Evolutionary conservation across 352 stramenopile genomes (phyloP), one percentile per base, ranked within the genome.

Genomic region (Globisporangium paroecandrum): DNA sequence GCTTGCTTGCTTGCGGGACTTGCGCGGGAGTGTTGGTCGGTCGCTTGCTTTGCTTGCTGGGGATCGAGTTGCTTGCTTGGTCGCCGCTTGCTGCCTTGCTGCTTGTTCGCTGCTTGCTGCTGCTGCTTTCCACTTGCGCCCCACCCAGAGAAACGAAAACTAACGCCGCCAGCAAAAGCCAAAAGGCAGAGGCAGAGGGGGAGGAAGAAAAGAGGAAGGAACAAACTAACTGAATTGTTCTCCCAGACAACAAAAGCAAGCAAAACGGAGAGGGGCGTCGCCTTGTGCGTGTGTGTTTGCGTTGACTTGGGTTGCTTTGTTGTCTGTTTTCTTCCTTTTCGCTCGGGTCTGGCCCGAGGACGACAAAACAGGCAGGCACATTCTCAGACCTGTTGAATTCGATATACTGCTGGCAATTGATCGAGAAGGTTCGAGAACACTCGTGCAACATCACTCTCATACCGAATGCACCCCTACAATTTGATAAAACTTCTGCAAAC

Each of bases 111-210:
- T 13, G 41, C 41, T 58, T 32, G 20, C 13, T 18, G 12, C 15
- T 49, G 41, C 15, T 49, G 41, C 41, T 49, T 49, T 36, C 24
- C 38, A 61, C 71, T 77, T 80, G 71, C 70, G 71, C 69, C 69
- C 70, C 72, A 78, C 77, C 69, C 68, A 82, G 78, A 85, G 75
- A 89, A 89, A 85, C 77, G 73, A 82, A 77, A 80, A 89, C 78
- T 89, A 68, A 79, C 72, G 62, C 51, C 51, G 46, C 20, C 58
- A n/a, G n/a, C 36, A 43, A 32, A 32, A 4, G 29, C 29, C 29
- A 32, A 32, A 32, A 32, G 29, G 29, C 29, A 29, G 27, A 29
- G 27, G 29, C 24, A 27, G 18, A 22, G 32, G 53, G 15, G 29
- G 25, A 22, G 32, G 25, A n/a, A 57, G 22, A 4, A 59, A 25